Conservation (phyloP, 345 rosid species). For the Ceriops zippeliana region DNA sequence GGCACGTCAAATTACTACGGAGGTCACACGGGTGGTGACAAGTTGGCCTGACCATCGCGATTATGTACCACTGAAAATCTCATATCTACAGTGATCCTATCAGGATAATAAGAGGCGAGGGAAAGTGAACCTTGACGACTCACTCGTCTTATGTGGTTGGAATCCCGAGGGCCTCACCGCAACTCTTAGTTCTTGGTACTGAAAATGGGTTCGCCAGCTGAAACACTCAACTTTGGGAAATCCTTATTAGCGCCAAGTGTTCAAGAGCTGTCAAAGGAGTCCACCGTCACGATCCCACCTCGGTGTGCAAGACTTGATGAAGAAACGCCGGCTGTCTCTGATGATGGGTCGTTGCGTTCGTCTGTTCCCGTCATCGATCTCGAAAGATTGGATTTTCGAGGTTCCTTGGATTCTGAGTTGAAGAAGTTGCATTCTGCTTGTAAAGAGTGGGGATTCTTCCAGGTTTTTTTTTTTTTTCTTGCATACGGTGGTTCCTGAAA, state of each 20-base stretch:
- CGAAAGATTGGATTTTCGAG: slow-evolving; percentile 20
- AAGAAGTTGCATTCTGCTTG: slow-evolving; percentile 36
- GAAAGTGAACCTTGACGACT: no score
- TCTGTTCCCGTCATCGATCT: slow-evolving; percentile 42
- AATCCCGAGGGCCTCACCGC: no score
- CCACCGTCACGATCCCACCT: slow-evolving; percentile 35
- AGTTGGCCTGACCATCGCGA: no score
- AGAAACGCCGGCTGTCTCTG: slow-evolving; percentile 2
- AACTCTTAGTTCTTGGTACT: no score
- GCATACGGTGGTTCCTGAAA: background rate
- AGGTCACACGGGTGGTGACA: accelerated
- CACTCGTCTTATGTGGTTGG: no score
- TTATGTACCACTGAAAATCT: no score
- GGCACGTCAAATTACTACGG: no score
- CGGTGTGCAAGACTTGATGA: slow-evolving; percentile 27
- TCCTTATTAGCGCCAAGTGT: slow-evolving; percentile 48
- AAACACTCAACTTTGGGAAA: slow-evolving; percentile 41
- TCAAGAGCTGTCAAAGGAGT: slow-evolving; percentile 47
- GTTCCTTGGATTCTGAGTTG: slow-evolving; percentile 24
- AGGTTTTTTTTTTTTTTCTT: slow-evolving; percentile 15
- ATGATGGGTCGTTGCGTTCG: slow-evolving; percentile 3
- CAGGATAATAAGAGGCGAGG: no score
- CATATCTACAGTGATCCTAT: no score
- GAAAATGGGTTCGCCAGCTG: slow-evolving; percentile 23
- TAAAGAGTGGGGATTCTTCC: slow-evolving; percentile 45